Base-by-base conservation (phyloP, 169 alveolate genomes). In the Plasmodium chabaudi region DNA sequence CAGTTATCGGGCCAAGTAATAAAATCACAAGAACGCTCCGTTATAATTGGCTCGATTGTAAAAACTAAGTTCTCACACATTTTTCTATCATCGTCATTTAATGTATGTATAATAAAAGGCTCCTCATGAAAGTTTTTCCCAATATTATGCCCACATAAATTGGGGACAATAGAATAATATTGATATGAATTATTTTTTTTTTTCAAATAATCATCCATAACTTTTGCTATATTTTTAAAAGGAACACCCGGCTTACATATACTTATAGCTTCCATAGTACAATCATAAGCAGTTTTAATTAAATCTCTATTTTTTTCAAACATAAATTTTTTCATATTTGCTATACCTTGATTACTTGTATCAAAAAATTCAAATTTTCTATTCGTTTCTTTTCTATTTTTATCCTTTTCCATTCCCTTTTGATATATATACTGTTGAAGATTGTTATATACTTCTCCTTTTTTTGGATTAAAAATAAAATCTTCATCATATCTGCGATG, bases 1-100 rank as follows among this genome's bases (percentile, higher is more conserved):
- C 97, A 94, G 47, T 93, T 94, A 63, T 94, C 97, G 1, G 96
- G 96, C 97, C 97, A 94, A 74, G 71, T 91, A 63, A 88, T 75
- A 72, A 47, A 84, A 23, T 82, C 94, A 19, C 65, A 25, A 2
- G 87, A 55, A 9, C 82, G 56, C 53, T 88, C 91, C 6, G 93
- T 70, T 51, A 94, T 88, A 9, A 94, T 91, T 4, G 97, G 97
- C 60, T 94, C 97, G 34, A 94, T 93, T 27, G 97, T 94, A 87
- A 94, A 94, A 15, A 92, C 95, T 90, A 92, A 84, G 42, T 96
- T 96, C 47, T 95, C 95, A 44, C 91, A 91, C 97, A 94, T 92
- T 56, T 55, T 72, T 27, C 94, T 94, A 0, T 90, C 88, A 56
- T 87, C 87, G 5, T 88, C 72, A 82, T 94, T 94, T 21, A 44